phyloP scores from a whole-genome alignment of 331 rosid species.

The Erythrophleum ivorense region DNA sequence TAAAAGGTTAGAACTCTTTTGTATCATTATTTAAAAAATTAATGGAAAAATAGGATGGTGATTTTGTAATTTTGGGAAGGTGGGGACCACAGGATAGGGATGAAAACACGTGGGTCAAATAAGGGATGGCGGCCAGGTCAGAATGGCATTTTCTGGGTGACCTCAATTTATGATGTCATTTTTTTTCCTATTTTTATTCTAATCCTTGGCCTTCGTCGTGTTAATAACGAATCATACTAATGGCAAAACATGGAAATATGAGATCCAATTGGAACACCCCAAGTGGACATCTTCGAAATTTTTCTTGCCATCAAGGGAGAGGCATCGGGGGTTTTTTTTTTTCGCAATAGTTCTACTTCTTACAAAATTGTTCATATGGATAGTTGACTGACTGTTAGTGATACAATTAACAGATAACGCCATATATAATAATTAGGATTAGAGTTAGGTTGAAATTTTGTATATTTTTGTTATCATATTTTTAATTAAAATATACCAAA shows the following conservation, averaged over 20 bases:
- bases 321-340: too few relatives aligned
- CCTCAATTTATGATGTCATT: constrained; percentile 7
- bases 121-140: constrained; percentile 54
- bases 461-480: too few relatives aligned
- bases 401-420: too few relatives aligned
- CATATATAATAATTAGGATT: too few relatives aligned
- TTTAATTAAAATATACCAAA: too few relatives aligned
- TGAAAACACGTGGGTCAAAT: constrained; percentile 58
- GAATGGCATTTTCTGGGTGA: neutral
- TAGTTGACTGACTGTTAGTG: too few relatives aligned
- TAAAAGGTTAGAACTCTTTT: too few relatives aligned
- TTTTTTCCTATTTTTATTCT: neutral
- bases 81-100: constrained; percentile 28
- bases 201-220: neutral
- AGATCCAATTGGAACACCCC: neutral
- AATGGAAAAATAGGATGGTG: neutral
- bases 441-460: too few relatives aligned
- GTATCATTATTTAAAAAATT: neutral
- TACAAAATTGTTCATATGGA: too few relatives aligned
- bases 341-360: too few relatives aligned
- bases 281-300: neutral
- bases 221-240: neutral
- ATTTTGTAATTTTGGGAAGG: neutral
- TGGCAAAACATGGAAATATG: neutral
- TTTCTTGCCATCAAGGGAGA: neutral